phyloP scores from a whole-genome alignment of 2,329 filamentous ascomycete genomes.

The Aspergillus candidus region DNA sequence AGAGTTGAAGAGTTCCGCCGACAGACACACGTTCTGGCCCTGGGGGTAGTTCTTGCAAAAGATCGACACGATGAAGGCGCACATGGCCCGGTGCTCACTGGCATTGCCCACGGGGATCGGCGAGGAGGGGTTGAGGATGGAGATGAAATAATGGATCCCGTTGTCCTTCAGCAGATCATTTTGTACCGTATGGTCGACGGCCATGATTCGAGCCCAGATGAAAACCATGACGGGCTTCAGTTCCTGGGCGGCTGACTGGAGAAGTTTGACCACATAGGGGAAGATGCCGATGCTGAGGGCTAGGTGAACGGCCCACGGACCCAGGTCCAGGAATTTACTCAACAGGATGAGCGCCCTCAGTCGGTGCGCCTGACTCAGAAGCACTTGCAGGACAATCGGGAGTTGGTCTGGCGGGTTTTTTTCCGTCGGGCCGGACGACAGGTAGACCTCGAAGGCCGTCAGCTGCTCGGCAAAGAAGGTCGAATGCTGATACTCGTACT shows the following conservation, averaged over 20 bases:
- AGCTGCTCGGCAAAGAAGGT: constrained; percentile 96
- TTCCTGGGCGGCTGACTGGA: constrained; percentile 91
- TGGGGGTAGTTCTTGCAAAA: constrained; percentile 93
- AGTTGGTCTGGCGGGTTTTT: constrained; percentile 89
- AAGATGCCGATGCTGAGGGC: constrained; percentile 97
- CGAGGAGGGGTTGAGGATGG: constrained; percentile 79
- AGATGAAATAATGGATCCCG: constrained; percentile 93
- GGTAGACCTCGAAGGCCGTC: constrained; percentile 93
- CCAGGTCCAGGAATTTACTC: constrained; percentile 88
- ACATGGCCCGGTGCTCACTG: constrained; percentile 97
- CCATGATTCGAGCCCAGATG: constrained; percentile 94
- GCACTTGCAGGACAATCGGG: constrained; percentile 89
- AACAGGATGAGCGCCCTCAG: constrained; percentile 85
- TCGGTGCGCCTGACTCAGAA: constrained; percentile 91
- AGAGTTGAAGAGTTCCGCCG: constrained; percentile 81
- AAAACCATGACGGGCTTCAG: constrained; percentile 99
- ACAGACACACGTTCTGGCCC: constrained; percentile 85
- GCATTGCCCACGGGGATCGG: constrained; percentile 79
- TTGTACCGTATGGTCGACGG: constrained; percentile 90
- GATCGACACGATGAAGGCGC: constrained; percentile 93
- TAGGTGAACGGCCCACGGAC: constrained; percentile 97
- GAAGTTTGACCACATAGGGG: constrained; percentile 92
- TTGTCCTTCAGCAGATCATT: constrained; percentile 93
- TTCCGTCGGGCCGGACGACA: constrained; percentile 74
- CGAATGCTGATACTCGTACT: constrained; percentile 90